These are phyloP conservation scores for Hysterangium stoloniferum DNA, from an alignment of 768 basidiomycete species.

Conservation along the genomic window DNA sequence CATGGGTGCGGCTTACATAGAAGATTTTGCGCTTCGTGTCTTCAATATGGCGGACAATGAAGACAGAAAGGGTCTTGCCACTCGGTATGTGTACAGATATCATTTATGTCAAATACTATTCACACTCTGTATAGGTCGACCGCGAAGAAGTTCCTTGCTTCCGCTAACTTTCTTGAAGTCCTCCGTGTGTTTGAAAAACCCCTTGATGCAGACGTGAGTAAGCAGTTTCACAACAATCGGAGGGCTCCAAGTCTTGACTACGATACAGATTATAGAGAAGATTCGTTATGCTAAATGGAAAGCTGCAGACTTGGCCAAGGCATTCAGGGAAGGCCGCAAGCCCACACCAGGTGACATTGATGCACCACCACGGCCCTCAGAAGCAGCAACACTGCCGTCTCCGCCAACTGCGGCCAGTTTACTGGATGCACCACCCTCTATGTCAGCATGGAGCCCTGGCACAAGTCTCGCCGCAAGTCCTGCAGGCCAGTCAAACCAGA, in stretches of 20 bases:
- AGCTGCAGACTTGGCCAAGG: slow-evolving; percentile 90
- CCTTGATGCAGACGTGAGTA: slow-evolving; percentile 46
- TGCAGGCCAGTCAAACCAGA: neutral
- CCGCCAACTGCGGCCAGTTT: neutral
- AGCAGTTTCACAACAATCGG: neutral
- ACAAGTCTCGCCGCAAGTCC: slow-evolving; percentile 24
- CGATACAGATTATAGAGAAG: slow-evolving; percentile 80
- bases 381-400: slow-evolving; percentile 8
- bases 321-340: slow-evolving; percentile 85
- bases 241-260: slow-evolving; percentile 1
- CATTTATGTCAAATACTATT: neutral
- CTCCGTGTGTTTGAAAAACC: slow-evolving; percentile 65
- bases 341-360: slow-evolving; percentile 61
- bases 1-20: slow-evolving; percentile 82
- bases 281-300: slow-evolving; percentile 97
- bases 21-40: slow-evolving; percentile 91
- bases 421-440: slow-evolving; percentile 27
- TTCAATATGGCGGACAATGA: slow-evolving; percentile 87
- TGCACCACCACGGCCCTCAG: slow-evolving; percentile 21
- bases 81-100: slow-evolving; percentile 43
- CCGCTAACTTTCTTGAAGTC: slow-evolving; percentile 90
- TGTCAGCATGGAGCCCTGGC: slow-evolving; percentile 22
- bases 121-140: slow-evolving; percentile 51
- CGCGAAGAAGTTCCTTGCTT: slow-evolving; percentile 91
- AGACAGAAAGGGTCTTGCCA: slow-evolving; percentile 70